Evolutionary conservation across 805 yeast genomes (phyloP).

Genomic region (Wickerhamiella allomyrinae): DNA sequence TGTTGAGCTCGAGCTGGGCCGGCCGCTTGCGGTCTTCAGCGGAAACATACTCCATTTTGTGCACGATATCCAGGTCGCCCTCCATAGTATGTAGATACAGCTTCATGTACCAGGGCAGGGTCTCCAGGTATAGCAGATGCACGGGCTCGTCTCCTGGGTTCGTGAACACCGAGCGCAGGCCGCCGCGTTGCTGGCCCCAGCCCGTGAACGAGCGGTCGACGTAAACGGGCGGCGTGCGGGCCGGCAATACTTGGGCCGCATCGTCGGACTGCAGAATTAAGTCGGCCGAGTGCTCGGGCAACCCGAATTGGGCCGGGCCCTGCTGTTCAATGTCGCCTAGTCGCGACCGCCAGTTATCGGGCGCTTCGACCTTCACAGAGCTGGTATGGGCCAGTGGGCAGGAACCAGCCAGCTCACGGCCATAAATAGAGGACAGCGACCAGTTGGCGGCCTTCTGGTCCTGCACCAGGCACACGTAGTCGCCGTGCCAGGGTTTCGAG

Average conservation of each 20-base stretch:
- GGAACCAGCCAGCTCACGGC: slow-evolving; percentile 48
- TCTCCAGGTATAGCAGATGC: slow-evolving; percentile 53
- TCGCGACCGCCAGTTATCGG: slow-evolving; percentile 8
- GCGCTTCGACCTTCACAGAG: slow-evolving; percentile 9
- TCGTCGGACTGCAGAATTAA: slow-evolving; percentile 32
- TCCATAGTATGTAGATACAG: slow-evolving; percentile 59
- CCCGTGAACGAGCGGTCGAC: slow-evolving; percentile 86
- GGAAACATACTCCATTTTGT: slow-evolving; percentile 49
- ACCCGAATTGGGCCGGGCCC: not conserved
- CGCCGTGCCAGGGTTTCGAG: slow-evolving; percentile 38
- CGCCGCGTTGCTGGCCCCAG: slow-evolving; percentile 82
- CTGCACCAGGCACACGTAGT: slow-evolving; percentile 64
- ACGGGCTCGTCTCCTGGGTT: slow-evolving; percentile 42
- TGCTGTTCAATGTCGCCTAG: not conserved
- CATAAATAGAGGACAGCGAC: slow-evolving; percentile 53
- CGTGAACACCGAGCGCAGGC: slow-evolving; percentile 61
- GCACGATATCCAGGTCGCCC: slow-evolving; percentile 20
- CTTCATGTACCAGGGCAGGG: slow-evolving; percentile 88
- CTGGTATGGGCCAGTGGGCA: slow-evolving; percentile 37
- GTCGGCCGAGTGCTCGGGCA: slow-evolving; percentile 16
- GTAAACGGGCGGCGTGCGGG: slow-evolving; percentile 42
- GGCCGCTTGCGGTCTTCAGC: slow-evolving; percentile 73
- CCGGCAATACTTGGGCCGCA: slow-evolving; percentile 30
- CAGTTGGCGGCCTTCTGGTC: slow-evolving; percentile 24
- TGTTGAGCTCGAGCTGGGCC: slow-evolving; percentile 58